phyloP scores from a whole-genome alignment of 805 yeast genomes.

The Torulaspora indica region DNA sequence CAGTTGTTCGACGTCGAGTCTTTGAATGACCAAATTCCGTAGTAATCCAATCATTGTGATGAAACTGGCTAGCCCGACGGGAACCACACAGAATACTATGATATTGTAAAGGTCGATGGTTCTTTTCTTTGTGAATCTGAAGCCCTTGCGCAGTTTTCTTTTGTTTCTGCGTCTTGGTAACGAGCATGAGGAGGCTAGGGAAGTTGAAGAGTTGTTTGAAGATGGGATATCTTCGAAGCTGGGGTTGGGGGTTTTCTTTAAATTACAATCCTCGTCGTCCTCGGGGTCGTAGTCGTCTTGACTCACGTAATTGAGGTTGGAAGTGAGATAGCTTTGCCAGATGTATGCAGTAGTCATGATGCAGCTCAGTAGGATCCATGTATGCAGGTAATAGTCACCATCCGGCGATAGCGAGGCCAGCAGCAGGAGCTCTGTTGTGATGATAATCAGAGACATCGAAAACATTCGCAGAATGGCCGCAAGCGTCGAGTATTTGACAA shows the following conservation, averaged over 20 bases:
- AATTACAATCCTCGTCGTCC: constrained; percentile 8
- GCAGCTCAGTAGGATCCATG: constrained; percentile 90
- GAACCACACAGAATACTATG: constrained; percentile 96
- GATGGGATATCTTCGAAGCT: constrained; percentile 1
- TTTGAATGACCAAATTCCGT: constrained; percentile 66
- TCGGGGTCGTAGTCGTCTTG: constrained; percentile 13
- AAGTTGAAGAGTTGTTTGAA: constrained; percentile 4
- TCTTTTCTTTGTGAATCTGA: constrained; percentile 39
- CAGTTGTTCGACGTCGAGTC: constrained; percentile 52
- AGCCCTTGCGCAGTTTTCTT: constrained; percentile 35
- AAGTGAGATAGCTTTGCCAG: constrained; percentile 82
- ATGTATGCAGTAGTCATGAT: constrained; percentile 74
- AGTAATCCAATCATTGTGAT: constrained; percentile 83
- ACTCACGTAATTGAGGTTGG: constrained; percentile 49
- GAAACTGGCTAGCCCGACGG: constrained; percentile 92
- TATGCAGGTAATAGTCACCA: constrained; percentile 69
- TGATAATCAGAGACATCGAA: constrained; percentile 70
- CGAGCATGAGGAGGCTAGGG: constrained; percentile 2
- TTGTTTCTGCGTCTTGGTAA: constrained; percentile 17
- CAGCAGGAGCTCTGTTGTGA: constrained; percentile 64
- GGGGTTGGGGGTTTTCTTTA: constrained; percentile 1
- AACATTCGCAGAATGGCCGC: constrained; percentile 87
- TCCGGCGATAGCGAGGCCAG: constrained; percentile 66
- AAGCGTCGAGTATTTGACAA: constrained; percentile 78
- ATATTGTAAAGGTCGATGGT: constrained; percentile 84